phyloP scores from a whole-genome alignment of 768 basidiomycete genomes.

The Candolleomyces eurysporus region DNA sequence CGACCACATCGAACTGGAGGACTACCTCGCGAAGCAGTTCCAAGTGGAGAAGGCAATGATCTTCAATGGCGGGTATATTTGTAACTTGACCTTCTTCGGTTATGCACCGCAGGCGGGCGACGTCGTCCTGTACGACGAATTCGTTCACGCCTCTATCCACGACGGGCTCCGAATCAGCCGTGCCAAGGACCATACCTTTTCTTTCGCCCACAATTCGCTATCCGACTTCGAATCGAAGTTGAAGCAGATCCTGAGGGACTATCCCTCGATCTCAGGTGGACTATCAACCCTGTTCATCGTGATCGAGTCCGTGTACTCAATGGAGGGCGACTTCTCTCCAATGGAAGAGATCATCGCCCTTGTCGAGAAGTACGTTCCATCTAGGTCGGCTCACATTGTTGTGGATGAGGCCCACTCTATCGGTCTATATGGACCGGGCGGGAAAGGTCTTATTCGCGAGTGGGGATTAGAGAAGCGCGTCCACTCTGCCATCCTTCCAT shows the following conservation, averaged over 20 bases:
- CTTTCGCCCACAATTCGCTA: not conserved
- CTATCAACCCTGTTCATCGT: not conserved
- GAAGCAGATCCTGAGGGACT: not conserved
- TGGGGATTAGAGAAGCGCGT: constrained; percentile 1
- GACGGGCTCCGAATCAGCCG: not conserved
- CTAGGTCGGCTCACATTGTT: not conserved
- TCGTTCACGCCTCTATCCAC: too few relatives aligned
- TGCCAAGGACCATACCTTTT: not conserved
- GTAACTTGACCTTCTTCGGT: too few relatives aligned
- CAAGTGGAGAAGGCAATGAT: too few relatives aligned
- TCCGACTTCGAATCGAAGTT: not conserved
- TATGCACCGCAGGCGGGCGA: too few relatives aligned
- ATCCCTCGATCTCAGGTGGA: not conserved
- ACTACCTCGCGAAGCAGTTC: too few relatives aligned
- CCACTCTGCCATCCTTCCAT: not conserved
- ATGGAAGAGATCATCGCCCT: not conserved
- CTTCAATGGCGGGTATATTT: too few relatives aligned
- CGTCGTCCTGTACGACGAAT: too few relatives aligned
- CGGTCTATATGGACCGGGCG: not conserved
- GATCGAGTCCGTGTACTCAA: not conserved
- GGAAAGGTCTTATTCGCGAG: not conserved
- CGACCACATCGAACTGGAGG: too few relatives aligned
- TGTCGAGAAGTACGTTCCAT: not conserved
- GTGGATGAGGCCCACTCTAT: not conserved
- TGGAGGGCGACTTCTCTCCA: not conserved